phyloP scores from a whole-genome alignment of 2,329 filamentous ascomycete species.

The Cercospora sp. region DNA sequence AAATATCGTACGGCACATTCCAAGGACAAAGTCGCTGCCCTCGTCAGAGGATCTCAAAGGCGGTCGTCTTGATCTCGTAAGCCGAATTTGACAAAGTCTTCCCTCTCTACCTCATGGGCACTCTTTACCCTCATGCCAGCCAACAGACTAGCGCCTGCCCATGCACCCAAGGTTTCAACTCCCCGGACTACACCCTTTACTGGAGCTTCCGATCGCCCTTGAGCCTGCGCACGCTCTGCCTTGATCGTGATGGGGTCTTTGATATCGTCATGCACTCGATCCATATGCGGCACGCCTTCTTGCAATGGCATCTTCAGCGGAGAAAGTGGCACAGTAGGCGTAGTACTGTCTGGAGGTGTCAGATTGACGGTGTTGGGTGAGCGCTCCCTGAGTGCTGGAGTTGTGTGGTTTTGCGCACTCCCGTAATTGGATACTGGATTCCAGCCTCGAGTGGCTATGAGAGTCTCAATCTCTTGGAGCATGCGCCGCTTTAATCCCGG shows the following conservation, averaged over 20 bases:
- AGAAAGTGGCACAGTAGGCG: conserved; percentile 18
- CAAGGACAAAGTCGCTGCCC: background rate
- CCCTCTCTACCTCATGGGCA: conserved; percentile 68
- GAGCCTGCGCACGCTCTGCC: conserved; percentile 52
- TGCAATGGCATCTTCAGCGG: conserved; percentile 31
- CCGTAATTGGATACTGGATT: conserved; percentile 71
- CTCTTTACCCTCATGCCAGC: conserved; percentile 68
- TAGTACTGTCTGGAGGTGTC: conserved; percentile 9
- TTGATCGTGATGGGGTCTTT: conserved; percentile 55
- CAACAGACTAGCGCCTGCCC: conserved; percentile 71
- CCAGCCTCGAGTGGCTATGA: conserved; percentile 74
- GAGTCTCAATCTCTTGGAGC: conserved; percentile 67
- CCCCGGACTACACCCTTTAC: conserved; percentile 63
- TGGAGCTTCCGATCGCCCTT: conserved; percentile 41
- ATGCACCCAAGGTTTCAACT: conserved; percentile 69
- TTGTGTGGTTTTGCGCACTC: conserved; percentile 39
- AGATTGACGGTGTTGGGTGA: conserved; percentile 23
- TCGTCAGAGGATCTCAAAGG: conserved; percentile 13
- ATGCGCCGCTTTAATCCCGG: conserved; percentile 77
- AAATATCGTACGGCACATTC: background rate
- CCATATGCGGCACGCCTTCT: conserved; percentile 27
- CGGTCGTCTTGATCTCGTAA: conserved; percentile 34
- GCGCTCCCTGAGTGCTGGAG: conserved; percentile 24
- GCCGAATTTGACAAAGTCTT: conserved; percentile 69
- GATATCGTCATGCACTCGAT: conserved; percentile 36